Base-by-base conservation (phyloP, 257 asterid species). In the Solanum appendiculatum region DNA sequence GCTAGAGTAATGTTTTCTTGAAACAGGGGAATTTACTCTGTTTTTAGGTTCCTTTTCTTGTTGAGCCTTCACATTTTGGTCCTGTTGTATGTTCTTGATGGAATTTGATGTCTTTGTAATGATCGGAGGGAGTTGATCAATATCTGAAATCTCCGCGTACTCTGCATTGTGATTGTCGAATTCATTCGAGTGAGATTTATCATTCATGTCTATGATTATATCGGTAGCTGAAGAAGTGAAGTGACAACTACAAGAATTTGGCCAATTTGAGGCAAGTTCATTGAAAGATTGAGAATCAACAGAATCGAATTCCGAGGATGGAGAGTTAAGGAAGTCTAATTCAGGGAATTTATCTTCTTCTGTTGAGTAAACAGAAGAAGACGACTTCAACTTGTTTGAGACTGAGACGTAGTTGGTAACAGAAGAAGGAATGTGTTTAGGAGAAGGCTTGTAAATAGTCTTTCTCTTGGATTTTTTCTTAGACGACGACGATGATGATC, bases 401-500 rank as follows among this genome's bases (percentile, higher is more conserved):
- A 73, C 31, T 5, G 82, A 37, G 14, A 9, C 31, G 14, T 89
- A 83, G 27, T 87, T 90, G 23, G 77, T 66, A n/a, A 60, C 15
- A 46, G 85, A 20, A 9, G 68, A 39, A 56, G 73, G 34, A 6
- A 66, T 74, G 63, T 92, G 86, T 14, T 85, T 89, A 6, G 97
- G 95, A 27, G 98, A 94, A 4, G 98, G 98, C 90, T 91, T 93
- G 93, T 94, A 94, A n/a, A 96, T 82, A 1, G 97, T 89, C 83
- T 90, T 94, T 13, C 98, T 90, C 34, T 92, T 94, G 0, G 95
- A 36, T 68, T 86, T 87, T 86, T 86, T 93, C 89, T 88, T 91
- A 33, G 78, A 70, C 5, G 94, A 88, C 0, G 81, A 70, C 12
- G 77, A 69, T 4, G 95, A 88, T 0, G 98, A 92, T 88, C 85